A percentile compares a stretch with the other conserved stretches of the same genome.
phyloP scores from a whole-genome alignment of 768 basidiomycete genomes.

The Pleurotus eryngii region DNA sequence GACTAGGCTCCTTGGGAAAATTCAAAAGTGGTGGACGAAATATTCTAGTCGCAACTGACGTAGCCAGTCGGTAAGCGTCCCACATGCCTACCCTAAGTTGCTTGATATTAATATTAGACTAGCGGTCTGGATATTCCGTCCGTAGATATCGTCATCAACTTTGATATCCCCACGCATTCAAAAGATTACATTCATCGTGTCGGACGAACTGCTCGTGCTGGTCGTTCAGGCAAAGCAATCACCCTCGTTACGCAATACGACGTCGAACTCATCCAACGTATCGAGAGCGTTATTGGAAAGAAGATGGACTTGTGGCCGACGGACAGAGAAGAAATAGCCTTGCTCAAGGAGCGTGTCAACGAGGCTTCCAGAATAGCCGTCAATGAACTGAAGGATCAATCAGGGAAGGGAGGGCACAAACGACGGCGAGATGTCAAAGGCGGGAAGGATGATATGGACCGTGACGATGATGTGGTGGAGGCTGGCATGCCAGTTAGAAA shows the following conservation, averaged over 20 bases:
- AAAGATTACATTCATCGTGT: slow-evolving; percentile 99
- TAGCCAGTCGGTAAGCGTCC: slow-evolving; percentile 77
- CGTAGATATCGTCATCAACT: slow-evolving; percentile 97
- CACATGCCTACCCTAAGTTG: not conserved
- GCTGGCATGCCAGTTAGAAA: slow-evolving; percentile 81
- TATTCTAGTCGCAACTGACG: slow-evolving; percentile 93
- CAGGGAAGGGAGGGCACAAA: slow-evolving; percentile 21
- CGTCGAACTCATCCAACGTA: slow-evolving; percentile 92
- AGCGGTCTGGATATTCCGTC: slow-evolving; percentile 94
- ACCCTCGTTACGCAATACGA: slow-evolving; percentile 99
- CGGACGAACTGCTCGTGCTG: slow-evolving; percentile 95
- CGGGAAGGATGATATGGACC: slow-evolving; percentile 73
- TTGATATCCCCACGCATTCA: slow-evolving; percentile 94
- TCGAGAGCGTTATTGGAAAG: slow-evolving; percentile 89
- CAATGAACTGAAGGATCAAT: slow-evolving; percentile 77
- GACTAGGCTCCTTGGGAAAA: slow-evolving; percentile 89
- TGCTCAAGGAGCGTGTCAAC: slow-evolving; percentile 84
- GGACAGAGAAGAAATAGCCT: slow-evolving; percentile 83
- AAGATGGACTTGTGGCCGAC: slow-evolving; percentile 88
- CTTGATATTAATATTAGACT: slow-evolving; percentile 4
- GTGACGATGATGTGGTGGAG: slow-evolving; percentile 91
- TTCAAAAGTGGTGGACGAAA: slow-evolving; percentile 94
- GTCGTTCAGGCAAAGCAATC: slow-evolving; percentile 94
- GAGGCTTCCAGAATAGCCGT: slow-evolving; percentile 80
- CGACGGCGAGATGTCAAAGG: slow-evolving; percentile 39